These are phyloP conservation scores for Datura wrightii DNA, from an alignment of 257 asterid species.

Conservation along the genomic window DNA sequence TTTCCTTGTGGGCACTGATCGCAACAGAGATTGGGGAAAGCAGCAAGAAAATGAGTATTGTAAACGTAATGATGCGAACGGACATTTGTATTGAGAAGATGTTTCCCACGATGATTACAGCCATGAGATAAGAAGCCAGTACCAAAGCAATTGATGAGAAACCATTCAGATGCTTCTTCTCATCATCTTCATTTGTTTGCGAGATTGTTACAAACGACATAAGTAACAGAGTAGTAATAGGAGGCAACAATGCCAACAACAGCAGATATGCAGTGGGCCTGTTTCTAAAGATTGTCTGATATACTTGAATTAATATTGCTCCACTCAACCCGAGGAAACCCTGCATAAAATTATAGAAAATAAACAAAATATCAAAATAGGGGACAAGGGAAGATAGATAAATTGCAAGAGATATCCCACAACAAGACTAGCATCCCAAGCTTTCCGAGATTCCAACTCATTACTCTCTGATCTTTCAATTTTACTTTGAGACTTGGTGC, in stretches of 20 bases:
- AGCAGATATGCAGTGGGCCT: constrained; percentile 75
- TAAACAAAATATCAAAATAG: background rate
- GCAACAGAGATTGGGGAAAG: constrained; percentile 59
- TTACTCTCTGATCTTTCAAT: background rate
- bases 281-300: constrained; percentile 66
- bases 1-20: constrained; percentile 62
- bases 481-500: background rate
- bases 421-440: constrained; percentile 15
- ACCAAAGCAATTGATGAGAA: constrained; percentile 67
- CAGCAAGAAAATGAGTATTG: constrained; percentile 62
- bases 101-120: constrained; percentile 62
- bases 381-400: background rate
- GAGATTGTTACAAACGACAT: constrained; percentile 72
- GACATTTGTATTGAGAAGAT: constrained; percentile 50
- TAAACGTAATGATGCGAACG: constrained; percentile 48
- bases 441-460: background rate
- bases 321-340: constrained; percentile 98
- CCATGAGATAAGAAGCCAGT: constrained; percentile 75
- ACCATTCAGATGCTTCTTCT: constrained; percentile 68
- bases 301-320: constrained; percentile 79
- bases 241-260: constrained; percentile 43
- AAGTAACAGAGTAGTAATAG: constrained; percentile 54
- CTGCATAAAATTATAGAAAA: constrained; percentile 44
- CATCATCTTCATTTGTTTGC: constrained; percentile 62
- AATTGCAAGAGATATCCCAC: background rate